A percentile compares a stretch with the other conserved stretches of the same genome.
Conservation (phyloP, 768 basidiomycete species). For the Termitomyces sp. region DNA sequence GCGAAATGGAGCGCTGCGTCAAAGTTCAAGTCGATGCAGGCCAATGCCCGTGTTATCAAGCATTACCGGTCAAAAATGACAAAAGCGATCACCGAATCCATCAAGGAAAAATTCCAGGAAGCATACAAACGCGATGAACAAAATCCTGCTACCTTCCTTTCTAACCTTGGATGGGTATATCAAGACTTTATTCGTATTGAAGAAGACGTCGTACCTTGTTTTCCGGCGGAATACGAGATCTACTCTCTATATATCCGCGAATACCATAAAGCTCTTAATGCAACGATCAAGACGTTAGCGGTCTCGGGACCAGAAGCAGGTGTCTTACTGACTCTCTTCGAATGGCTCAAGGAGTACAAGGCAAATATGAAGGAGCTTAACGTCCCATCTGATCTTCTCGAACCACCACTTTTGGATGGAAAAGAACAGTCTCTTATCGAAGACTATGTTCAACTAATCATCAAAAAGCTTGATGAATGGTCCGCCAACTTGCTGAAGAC, state of each 20-base stretch:
- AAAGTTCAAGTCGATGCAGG: constrained; percentile 90
- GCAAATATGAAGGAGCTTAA: constrained; percentile 92
- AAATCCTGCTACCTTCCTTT: constrained; percentile 69
- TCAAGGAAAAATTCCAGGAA: constrained; percentile 63
- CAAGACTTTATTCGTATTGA: constrained; percentile 93
- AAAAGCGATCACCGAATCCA: constrained; percentile 73
- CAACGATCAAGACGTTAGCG: constrained; percentile 63
- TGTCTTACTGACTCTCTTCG: constrained; percentile 76
- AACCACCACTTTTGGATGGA: constrained; percentile 90
- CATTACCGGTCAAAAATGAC: constrained; percentile 90
- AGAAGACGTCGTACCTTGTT: constrained; percentile 82
- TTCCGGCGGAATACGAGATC: constrained; percentile 91
- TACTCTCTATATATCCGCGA: constrained; percentile 77
- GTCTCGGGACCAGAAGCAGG: constrained; percentile 82
- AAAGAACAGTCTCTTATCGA: constrained; percentile 93
- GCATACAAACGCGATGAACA: constrained; percentile 58
- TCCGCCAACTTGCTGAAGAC: constrained; percentile 89
- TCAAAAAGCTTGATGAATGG: constrained; percentile 97
- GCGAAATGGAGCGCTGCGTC: constrained; percentile 90
- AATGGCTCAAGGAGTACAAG: constrained; percentile 96
- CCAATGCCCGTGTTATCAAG: constrained; percentile 88
- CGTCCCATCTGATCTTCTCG: constrained; percentile 71
- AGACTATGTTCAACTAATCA: constrained; percentile 89
- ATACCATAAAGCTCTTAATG: constrained; percentile 84
- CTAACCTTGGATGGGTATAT: constrained; percentile 83